These are phyloP conservation scores for Thielaviopsis populi DNA, from an alignment of 2,329 filamentous ascomycete species.

Conservation along the genomic window DNA sequence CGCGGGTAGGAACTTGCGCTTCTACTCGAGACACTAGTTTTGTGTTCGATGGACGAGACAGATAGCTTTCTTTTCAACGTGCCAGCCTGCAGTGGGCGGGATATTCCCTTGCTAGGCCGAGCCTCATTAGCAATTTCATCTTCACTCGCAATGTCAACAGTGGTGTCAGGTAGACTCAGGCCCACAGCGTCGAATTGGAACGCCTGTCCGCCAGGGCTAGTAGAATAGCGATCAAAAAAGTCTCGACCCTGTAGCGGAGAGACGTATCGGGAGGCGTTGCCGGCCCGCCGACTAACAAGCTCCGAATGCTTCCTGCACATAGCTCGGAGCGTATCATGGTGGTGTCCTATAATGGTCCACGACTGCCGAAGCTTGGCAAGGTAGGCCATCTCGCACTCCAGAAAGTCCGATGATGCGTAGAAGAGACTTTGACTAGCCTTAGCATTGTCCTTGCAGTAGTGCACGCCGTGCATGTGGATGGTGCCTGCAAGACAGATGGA, in stretches of 20 bases:
- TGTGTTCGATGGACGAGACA: not conserved
- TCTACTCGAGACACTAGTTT: not conserved
- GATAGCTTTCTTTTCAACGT: not conserved
- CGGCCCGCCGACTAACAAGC: constrained; percentile 37
- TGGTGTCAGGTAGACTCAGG: constrained; percentile 52
- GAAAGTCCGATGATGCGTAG: constrained; percentile 47
- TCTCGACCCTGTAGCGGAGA: constrained; percentile 28
- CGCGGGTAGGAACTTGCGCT: not conserved
- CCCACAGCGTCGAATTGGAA: constrained; percentile 59
- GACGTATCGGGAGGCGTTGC: not conserved
- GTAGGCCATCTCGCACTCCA: constrained; percentile 67
- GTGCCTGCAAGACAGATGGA: constrained; percentile 77
- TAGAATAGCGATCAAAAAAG: constrained; percentile 65
- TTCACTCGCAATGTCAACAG: constrained; percentile 36
- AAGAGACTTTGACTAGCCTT: constrained; percentile 46
- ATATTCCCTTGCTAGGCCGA: not conserved
- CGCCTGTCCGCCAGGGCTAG: constrained; percentile 42
- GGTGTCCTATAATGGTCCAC: constrained; percentile 68
- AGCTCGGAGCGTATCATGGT: constrained; percentile 60
- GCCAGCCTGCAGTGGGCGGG: not conserved
- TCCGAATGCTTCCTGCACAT: constrained; percentile 69
- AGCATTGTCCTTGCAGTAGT: constrained; percentile 47
- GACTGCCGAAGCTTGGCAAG: constrained; percentile 56
- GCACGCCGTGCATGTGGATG: constrained; percentile 72
- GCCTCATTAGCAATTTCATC: not conserved